phyloP scores from a whole-genome alignment of 352 stramenopile species.

The Peronospora belbahrii region DNA sequence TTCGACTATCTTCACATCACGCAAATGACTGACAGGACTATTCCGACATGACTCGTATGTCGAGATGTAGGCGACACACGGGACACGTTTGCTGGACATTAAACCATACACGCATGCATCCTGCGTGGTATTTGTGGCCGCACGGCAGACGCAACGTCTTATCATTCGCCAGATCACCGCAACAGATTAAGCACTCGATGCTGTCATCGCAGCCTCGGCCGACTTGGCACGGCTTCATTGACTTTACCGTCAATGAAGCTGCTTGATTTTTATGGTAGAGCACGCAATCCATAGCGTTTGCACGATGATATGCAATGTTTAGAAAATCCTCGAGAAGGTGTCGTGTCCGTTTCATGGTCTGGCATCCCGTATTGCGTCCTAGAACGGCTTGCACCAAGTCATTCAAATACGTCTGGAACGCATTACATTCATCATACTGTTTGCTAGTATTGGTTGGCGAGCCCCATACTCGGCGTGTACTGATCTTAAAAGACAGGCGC shows the following conservation, averaged over 20 bases:
- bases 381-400: constrained; percentile 38
- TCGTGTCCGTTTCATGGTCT: constrained; percentile 26
- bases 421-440: constrained; percentile 38
- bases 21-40: background rate
- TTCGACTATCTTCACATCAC: no score
- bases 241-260: constrained; percentile 1
- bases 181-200: constrained; percentile 67
- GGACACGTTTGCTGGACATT: constrained; percentile 63
- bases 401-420: constrained; percentile 62
- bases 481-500: constrained; percentile 22
- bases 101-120: constrained; percentile 65
- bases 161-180: constrained; percentile 32
- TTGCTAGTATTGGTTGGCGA: constrained; percentile 18
- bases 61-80: constrained; percentile 40
- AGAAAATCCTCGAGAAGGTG: constrained; percentile 49
- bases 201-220: constrained; percentile 24
- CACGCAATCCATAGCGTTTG: constrained; percentile 22
- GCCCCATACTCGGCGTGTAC: constrained; percentile 13
- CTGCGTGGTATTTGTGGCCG: constrained; percentile 54
- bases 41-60: constrained; percentile 3
- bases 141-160: constrained; percentile 47
- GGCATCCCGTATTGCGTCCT: constrained; percentile 33
- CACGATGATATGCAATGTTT: constrained; percentile 28
- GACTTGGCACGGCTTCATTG: constrained; percentile 3
- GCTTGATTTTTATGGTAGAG: constrained; percentile 15